Evolutionary conservation across 305 asterid genomes (phyloP).

Genomic region (Solanum hybrid): DNA sequence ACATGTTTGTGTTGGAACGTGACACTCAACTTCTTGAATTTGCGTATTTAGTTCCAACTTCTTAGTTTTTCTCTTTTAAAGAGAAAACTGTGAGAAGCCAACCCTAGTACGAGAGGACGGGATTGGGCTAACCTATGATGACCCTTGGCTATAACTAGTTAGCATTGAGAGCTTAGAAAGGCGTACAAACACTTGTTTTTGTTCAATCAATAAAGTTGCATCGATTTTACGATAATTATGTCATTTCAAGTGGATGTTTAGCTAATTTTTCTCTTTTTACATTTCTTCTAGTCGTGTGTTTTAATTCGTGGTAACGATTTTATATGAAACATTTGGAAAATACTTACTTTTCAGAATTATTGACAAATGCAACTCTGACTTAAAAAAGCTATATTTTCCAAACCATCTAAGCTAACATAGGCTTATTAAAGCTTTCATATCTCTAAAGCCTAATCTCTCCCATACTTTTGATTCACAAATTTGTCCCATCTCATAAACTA

Average conservation of each 20-base stretch:
- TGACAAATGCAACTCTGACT: not conserved
- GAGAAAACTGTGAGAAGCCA: not conserved
- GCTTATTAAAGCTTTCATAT: too few species aligned
- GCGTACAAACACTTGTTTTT: not conserved
- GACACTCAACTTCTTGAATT: not conserved
- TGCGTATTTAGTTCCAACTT: not conserved
- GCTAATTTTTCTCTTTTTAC: not conserved
- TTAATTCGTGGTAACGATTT: not conserved
- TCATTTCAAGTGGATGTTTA: not conserved
- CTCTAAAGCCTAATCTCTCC: not conserved
- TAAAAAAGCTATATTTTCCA: not conserved
- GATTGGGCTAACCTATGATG: not conserved
- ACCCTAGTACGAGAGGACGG: rapidly evolving
- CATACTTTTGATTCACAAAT: not conserved
- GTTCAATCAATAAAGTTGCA: not conserved
- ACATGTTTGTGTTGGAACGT: not conserved
- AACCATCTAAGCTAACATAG: not conserved
- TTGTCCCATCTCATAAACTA: not conserved
- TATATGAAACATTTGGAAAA: not conserved
- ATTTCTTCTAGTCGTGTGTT: not conserved
- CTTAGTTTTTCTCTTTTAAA: not conserved
- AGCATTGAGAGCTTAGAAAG: not conserved
- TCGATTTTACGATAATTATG: not conserved
- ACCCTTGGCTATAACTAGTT: not conserved
- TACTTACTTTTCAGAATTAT: too few species aligned